These are phyloP conservation scores for Begonia fuchsioides DNA, from an alignment of 306 rosid species.

Conservation along the genomic window DNA sequence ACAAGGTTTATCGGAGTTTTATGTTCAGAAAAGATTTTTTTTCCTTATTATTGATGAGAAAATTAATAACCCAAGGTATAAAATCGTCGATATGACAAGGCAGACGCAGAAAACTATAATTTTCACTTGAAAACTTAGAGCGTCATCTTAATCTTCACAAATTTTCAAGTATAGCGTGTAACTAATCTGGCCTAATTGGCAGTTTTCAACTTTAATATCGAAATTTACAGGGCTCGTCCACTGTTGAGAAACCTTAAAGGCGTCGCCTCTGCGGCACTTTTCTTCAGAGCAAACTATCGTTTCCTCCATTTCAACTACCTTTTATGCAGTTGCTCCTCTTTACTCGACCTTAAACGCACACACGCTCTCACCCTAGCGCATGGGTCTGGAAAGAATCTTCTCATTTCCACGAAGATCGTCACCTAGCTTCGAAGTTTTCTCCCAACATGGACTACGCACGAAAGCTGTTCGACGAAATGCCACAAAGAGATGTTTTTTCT, in stretches of 20 bases:
- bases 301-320: slow-evolving; percentile 5
- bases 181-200: too few relatives aligned
- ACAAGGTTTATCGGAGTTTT: too few relatives aligned
- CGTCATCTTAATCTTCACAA: too few relatives aligned
- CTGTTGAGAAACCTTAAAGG: not conserved
- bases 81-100: too few relatives aligned
- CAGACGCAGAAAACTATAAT: too few relatives aligned
- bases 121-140: too few relatives aligned
- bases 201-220: too few relatives aligned
- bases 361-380: slow-evolving; percentile 4
- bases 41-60: too few relatives aligned
- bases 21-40: too few relatives aligned
- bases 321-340: slow-evolving; percentile 8
- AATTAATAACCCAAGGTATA: too few relatives aligned
- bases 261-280: not conserved
- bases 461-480: slow-evolving; percentile 1
- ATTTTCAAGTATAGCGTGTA: too few relatives aligned
- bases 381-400: slow-evolving; percentile 7
- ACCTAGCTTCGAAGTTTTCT: slow-evolving; percentile 6
- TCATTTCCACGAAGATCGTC: slow-evolving; percentile 8
- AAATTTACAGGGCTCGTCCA: not conserved
- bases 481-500: not conserved
- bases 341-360: slow-evolving; percentile 6
- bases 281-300: not conserved
- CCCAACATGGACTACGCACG: slow-evolving; percentile 11